phyloP scores from a whole-genome alignment of 129 eudicot species.

The Tagetes patula region DNA sequence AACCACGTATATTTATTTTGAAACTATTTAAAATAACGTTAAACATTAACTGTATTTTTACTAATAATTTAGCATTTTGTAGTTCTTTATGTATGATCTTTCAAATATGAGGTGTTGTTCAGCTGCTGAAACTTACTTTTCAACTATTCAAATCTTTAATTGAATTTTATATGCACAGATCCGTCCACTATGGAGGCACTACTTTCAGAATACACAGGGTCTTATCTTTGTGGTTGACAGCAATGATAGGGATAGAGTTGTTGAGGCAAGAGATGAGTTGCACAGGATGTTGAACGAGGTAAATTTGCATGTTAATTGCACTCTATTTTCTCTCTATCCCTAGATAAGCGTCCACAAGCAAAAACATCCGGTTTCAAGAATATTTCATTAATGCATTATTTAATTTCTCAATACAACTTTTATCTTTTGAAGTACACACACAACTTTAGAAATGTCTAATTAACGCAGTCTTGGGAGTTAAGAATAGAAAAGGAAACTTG shows the following conservation, averaged over 20 bases:
- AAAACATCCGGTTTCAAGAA: neutral
- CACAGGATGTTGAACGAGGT: slow-evolving; percentile 99
- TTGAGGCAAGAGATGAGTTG: slow-evolving; percentile 98
- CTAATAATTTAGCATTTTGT: neutral
- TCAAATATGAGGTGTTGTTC: neutral
- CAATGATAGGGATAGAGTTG: slow-evolving; percentile 98
- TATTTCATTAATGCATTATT: neutral
- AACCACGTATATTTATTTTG: neutral
- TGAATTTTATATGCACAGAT: slow-evolving; percentile 97
- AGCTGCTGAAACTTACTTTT: neutral
- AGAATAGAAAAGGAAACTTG: neutral
- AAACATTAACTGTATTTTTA: neutral
- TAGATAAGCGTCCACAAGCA: too few relatives aligned
- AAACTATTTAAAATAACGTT: neutral
- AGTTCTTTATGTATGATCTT: neutral
- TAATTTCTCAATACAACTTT: neutral
- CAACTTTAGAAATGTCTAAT: neutral
- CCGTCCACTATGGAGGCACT: slow-evolving; percentile 99
- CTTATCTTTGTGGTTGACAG: slow-evolving; percentile 98
- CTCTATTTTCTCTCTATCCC: neutral
- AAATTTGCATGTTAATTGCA: neutral
- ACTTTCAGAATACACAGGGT: slow-evolving; percentile 99
- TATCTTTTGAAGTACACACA: neutral
- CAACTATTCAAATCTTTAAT: slow-evolving; percentile 10
- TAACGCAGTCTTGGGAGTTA: neutral